Evolutionary conservation across 805 yeast genomes (phyloP).

Genomic region (Yamadazyma akitaensis): DNA sequence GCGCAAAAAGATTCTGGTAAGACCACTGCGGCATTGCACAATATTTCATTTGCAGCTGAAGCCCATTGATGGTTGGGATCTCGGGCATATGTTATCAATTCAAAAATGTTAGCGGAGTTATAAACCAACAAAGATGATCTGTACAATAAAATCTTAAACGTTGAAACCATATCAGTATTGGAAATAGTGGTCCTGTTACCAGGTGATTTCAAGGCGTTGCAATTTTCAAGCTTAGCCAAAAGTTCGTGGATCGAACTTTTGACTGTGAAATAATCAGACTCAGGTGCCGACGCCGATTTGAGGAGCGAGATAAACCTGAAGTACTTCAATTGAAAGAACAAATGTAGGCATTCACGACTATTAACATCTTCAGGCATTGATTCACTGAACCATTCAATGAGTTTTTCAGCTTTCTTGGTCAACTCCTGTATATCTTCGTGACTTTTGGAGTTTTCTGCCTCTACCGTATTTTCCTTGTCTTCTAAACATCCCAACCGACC

Average conservation of each 20-base stretch:
- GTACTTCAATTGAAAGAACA: constrained; percentile 54
- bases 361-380: constrained; percentile 53
- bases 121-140: constrained; percentile 59
- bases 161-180: constrained; percentile 47
- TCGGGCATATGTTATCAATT: constrained; percentile 47
- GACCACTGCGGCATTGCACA: constrained; percentile 56
- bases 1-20: constrained; percentile 64
- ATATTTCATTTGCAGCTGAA: constrained; percentile 46
- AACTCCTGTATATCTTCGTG: constrained; percentile 8
- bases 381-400: constrained; percentile 58
- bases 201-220: constrained; percentile 43
- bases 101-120: constrained; percentile 61
- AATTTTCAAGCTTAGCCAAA: constrained; percentile 50
- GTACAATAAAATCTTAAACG: constrained; percentile 56
- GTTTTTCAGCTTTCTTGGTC: constrained; percentile 45
- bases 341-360: constrained; percentile 48
- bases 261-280: constrained; percentile 58
- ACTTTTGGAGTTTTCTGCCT: constrained; percentile 14
- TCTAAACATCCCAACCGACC: constrained; percentile 12
- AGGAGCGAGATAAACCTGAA: constrained; percentile 57
- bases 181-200: constrained; percentile 29
- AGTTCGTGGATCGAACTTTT: constrained; percentile 63
- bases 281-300: constrained; percentile 50
- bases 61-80: constrained; percentile 27
- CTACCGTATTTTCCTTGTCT: constrained; percentile 19